Base-by-base conservation (phyloP, 2,329 filamentous ascomycete species). In the Colletotrichum horii region DNA sequence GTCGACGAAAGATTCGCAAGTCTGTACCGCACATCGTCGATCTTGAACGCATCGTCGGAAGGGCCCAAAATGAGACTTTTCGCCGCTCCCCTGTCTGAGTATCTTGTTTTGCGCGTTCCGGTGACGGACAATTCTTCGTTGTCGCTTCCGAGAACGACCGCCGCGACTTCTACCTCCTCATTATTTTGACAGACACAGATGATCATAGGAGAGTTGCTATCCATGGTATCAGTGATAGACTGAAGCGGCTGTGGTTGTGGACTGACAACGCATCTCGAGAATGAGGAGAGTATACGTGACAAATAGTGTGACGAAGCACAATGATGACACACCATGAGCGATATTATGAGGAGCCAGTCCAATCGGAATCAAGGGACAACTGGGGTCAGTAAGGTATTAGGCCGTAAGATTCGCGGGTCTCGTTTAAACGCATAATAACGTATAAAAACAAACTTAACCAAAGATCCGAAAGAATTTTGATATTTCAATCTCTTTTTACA, bases 281-380 rank as follows among this genome's bases (percentile, higher is more conserved):
- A 14, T 14, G n/a, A 48, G 43, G 43, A 48, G 43, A 14, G 19
- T n/a, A 48, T 48, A 11, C 43, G n/a, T 48, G 43, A 48, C n/a
- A n/a, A n/a, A n/a, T 48, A 9, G 19, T 14, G n/a, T 14, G 19
- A 48, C 43, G 43, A 48, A 48, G 9, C 19, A 48, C 43, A 7
- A n/a, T 48, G 43, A 48, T 48, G 43, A 48, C 43, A n/a, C n/a
- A n/a, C n/a, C n/a, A 22, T 48, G 43, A 48, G 43, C 43, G 43
- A 48, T 48, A 12, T 48, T 3, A 43, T 3, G 38, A 12, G 19
- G 19, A 19, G 43, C 11, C n/a, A 48, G 12, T 48, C 43, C 43
- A 48, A 48, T 48, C 19, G 11, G 43, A 48, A 22, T 43, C n/a
- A 11, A 43, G 9, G 1, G 19, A 19, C 19, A 11, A 14, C 22